Evolutionary conservation across 257 asterid genomes (phyloP).

Genomic region (Cruciata laevipes): DNA sequence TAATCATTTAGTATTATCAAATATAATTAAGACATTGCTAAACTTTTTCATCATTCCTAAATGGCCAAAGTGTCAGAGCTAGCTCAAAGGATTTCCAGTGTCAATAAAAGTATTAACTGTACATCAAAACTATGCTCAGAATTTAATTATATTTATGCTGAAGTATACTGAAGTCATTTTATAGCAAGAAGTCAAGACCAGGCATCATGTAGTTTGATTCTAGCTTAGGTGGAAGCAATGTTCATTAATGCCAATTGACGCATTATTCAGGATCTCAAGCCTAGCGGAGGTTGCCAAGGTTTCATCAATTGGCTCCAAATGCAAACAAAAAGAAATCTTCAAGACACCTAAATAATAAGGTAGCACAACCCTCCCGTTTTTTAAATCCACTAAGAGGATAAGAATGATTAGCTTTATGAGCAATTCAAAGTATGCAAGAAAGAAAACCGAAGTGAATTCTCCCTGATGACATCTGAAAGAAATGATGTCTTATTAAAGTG

Average conservation of each 20-base stretch:
- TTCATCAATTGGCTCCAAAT: neutral
- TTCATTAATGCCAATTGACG: neutral
- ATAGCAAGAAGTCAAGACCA: neutral
- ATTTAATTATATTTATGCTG: neutral
- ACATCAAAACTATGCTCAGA: neutral
- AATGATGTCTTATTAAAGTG: neutral
- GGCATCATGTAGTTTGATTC: neutral
- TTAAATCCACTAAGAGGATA: neutral
- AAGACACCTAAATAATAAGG: neutral
- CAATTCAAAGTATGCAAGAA: no score
- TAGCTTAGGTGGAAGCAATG: neutral
- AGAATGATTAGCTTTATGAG: neutral
- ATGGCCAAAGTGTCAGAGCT: neutral
- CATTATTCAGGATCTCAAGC: neutral
- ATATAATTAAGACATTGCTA: neutral
- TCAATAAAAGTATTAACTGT: neutral
- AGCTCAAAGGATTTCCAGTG: neutral
- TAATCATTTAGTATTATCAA: neutral
- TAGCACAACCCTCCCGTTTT: neutral
- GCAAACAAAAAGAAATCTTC: conserved; percentile 2
- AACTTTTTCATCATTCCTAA: neutral
- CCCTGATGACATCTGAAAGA: neutral
- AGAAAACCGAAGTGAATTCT: no score
- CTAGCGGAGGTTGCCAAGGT: neutral
- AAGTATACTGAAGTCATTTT: neutral